Evolutionary conservation across 192 early-diverging fungal genomes (phyloP).

Genomic region (Irineochytrium annulatum): DNA sequence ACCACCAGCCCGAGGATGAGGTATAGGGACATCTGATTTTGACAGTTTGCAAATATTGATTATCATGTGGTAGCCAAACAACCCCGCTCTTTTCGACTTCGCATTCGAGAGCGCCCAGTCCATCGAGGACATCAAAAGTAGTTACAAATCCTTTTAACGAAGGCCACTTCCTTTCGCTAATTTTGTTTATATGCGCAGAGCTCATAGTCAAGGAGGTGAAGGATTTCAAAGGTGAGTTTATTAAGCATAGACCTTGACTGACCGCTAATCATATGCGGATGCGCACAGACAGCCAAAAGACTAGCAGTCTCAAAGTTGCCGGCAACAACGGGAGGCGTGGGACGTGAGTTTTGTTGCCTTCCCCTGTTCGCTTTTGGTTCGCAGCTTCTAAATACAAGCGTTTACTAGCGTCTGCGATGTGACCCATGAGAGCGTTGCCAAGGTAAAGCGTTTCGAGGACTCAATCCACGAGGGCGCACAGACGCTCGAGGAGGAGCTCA

Average conservation of each 20-base stretch:
- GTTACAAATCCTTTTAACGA: background rate
- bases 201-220: conserved; percentile 44
- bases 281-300: background rate
- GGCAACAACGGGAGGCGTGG: background rate
- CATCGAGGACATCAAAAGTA: conserved; percentile 55
- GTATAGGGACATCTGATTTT: background rate
- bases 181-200: conserved; percentile 14
- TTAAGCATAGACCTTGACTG: conserved; percentile 4
- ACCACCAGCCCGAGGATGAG: conserved; percentile 72
- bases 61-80: conserved; percentile 27
- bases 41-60: conserved; percentile 15
- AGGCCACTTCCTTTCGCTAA: background rate
- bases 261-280: background rate
- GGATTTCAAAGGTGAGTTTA: conserved; percentile 22
- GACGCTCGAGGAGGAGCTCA: conserved; percentile 15
- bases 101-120: conserved; percentile 46
- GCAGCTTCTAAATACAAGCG: background rate
- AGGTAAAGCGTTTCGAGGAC: conserved; percentile 17
- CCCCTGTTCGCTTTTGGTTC: background rate
- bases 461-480: conserved; percentile 19
- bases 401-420: conserved; percentile 16
- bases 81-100: conserved; percentile 50
- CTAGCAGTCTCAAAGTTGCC: background rate
- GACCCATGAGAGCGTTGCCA: conserved; percentile 14
- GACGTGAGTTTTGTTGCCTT: background rate